These are phyloP conservation scores for Aspergillus sp. DNA, from an alignment of 2,329 filamentous ascomycete genomes.

Conservation along the genomic window DNA sequence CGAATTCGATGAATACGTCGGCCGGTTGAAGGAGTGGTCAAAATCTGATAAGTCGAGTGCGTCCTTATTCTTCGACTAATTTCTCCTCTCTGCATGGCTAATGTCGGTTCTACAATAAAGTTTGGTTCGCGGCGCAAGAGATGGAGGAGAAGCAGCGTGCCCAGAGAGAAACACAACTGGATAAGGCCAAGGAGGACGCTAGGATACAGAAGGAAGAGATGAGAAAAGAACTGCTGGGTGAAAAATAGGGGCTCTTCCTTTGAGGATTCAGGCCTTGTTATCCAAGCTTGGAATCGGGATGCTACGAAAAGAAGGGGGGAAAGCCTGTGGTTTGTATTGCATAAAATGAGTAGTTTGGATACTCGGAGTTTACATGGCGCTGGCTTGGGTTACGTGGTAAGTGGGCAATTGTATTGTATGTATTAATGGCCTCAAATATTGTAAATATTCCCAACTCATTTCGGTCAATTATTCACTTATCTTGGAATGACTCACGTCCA, in stretches of 20 bases:
- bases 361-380: slow-evolving; percentile 1
- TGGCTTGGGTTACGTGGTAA: neutral
- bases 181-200: slow-evolving; percentile 32
- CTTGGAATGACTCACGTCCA: neutral
- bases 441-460: neutral
- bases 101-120: slow-evolving; percentile 19
- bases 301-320: neutral
- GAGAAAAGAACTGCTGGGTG: slow-evolving; percentile 39
- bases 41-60: slow-evolving; percentile 89
- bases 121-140: slow-evolving; percentile 43
- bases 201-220: slow-evolving; percentile 38
- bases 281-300: neutral
- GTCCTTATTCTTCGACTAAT: slow-evolving; percentile 11
- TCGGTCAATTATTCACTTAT: neutral
- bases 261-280: neutral
- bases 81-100: neutral
- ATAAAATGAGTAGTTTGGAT: neutral
- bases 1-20: slow-evolving; percentile 88
- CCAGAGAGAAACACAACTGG: slow-evolving; percentile 23
- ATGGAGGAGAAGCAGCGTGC: slow-evolving; percentile 31
- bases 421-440: neutral
- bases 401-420: slow-evolving; percentile 1
- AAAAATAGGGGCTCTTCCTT: slow-evolving; percentile 23
- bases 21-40: slow-evolving; percentile 78
- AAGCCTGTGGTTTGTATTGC: neutral